phyloP scores from a whole-genome alignment of 176 grass and related monocot species.

The Coix lacrymajobi region DNA sequence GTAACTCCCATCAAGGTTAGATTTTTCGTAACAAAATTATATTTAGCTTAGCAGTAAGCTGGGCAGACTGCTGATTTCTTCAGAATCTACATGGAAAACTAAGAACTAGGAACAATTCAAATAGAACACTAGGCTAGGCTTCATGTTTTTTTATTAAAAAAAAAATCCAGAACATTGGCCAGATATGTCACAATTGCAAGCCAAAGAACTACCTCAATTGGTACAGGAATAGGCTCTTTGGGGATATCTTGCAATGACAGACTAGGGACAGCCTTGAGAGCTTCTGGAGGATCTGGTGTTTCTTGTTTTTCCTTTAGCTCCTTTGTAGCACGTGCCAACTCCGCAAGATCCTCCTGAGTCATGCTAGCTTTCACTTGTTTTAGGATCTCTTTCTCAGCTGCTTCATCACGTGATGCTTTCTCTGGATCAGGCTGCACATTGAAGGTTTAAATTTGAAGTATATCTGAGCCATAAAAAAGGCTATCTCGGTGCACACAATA shows the following conservation, averaged over 20 bases:
- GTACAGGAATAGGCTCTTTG: constrained; percentile 74
- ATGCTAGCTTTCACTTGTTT: constrained; percentile 78
- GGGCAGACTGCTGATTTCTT: neutral
- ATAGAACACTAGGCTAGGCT: neutral
- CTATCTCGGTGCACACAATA: neutral
- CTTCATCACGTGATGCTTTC: constrained; percentile 81
- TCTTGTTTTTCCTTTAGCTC: constrained; percentile 93
- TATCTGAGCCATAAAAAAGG: neutral
- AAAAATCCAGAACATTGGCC: neutral
- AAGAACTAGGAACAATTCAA: neutral
- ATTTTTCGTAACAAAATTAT: neutral
- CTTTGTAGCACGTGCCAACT: constrained; percentile 80
- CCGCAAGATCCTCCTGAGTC: constrained; percentile 87
- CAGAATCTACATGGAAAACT: constrained; percentile 3
- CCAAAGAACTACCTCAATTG: constrained; percentile 64
- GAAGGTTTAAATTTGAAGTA: neutral
- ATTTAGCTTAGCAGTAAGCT: neutral
- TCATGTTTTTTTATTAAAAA: neutral
- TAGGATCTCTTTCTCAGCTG: constrained; percentile 75
- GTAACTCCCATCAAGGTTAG: neutral
- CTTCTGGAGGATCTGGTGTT: constrained; percentile 95
- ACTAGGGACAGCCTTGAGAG: constrained; percentile 84
- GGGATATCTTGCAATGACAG: constrained; percentile 89
- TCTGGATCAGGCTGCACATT: constrained; percentile 83
- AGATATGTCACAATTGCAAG: neutral